Conservation (phyloP, 179 eudicot genomes). For the Dionaea muscipula region DNA sequence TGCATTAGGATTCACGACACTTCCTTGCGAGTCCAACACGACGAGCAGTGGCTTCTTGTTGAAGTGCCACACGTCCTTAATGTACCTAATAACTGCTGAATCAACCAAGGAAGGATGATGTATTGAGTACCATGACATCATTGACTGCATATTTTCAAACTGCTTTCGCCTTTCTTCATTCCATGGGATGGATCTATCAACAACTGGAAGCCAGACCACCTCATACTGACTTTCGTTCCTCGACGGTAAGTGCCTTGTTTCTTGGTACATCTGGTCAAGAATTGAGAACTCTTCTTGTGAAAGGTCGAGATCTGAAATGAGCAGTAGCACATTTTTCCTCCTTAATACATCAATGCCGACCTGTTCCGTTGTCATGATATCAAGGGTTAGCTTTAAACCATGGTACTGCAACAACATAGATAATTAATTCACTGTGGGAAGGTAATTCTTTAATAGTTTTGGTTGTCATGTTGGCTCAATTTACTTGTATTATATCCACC, state of each 20-base stretch:
- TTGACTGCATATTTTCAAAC: slow-evolving; percentile 26
- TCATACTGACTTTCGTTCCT: slow-evolving; percentile 45
- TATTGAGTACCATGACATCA: slow-evolving; percentile 53
- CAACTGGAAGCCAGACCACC: slow-evolving; percentile 52
- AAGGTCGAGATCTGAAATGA: slow-evolving; percentile 49
- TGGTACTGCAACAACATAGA: no score
- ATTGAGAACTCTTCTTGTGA: slow-evolving; percentile 44
- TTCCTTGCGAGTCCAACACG: slow-evolving; percentile 59
- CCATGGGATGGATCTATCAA: slow-evolving; percentile 28
- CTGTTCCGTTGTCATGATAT: slow-evolving; percentile 16
- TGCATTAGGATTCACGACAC: slow-evolving; percentile 43
- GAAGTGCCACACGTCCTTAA: slow-evolving; percentile 45
- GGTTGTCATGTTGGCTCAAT: no score
- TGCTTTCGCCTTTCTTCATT: slow-evolving; percentile 21
- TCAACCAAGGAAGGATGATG: slow-evolving; percentile 42
- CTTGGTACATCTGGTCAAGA: slow-evolving; percentile 43
- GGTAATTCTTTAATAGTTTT: no score
- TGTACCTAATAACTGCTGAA: slow-evolving; percentile 39
- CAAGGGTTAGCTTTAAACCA: background rate
- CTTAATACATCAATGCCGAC: slow-evolving; percentile 28
- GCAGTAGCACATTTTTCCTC: slow-evolving; percentile 43
- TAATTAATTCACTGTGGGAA: no score
- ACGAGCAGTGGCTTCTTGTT: slow-evolving; percentile 47
- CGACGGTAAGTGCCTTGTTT: slow-evolving; percentile 25
- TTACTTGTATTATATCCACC: no score